phyloP scores from a whole-genome alignment of 83 land plant species.

The Picea abies region DNA sequence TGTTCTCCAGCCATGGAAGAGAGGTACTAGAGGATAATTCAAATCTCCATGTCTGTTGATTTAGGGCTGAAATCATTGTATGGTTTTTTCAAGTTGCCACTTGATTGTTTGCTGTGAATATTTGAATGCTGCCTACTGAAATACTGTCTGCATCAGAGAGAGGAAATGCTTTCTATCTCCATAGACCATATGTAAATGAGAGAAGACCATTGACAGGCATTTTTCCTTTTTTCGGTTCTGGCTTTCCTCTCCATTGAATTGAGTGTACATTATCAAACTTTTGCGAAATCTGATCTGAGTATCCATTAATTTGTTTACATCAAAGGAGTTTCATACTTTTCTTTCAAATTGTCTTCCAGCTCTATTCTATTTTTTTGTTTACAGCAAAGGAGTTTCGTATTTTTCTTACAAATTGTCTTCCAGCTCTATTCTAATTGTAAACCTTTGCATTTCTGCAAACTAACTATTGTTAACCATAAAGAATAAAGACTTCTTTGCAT shows the following conservation, averaged over 20 bases:
- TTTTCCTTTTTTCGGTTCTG: not conserved
- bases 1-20: not conserved
- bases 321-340: too few relatives aligned
- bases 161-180: not conserved
- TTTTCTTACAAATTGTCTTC: too few relatives aligned
- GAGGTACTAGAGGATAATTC: conserved; percentile 1
- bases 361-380: too few relatives aligned
- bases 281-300: not conserved
- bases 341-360: too few relatives aligned
- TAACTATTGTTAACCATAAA: too few relatives aligned
- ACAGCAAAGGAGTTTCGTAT: too few relatives aligned
- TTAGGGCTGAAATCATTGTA: not conserved
- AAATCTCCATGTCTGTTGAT: not conserved
- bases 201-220: not conserved
- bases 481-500: too few relatives aligned
- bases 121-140: not conserved
- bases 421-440: too few relatives aligned
- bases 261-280: not conserved
- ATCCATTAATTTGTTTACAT: too few relatives aligned
- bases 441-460: too few relatives aligned
- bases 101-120: not conserved
- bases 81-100: not conserved
- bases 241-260: not conserved
- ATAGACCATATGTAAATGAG: not conserved
- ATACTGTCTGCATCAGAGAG: not conserved